These are phyloP conservation scores for Colletotrichum gloeosporioides DNA, from an alignment of 2,329 filamentous ascomycete species.

Conservation along the genomic window DNA sequence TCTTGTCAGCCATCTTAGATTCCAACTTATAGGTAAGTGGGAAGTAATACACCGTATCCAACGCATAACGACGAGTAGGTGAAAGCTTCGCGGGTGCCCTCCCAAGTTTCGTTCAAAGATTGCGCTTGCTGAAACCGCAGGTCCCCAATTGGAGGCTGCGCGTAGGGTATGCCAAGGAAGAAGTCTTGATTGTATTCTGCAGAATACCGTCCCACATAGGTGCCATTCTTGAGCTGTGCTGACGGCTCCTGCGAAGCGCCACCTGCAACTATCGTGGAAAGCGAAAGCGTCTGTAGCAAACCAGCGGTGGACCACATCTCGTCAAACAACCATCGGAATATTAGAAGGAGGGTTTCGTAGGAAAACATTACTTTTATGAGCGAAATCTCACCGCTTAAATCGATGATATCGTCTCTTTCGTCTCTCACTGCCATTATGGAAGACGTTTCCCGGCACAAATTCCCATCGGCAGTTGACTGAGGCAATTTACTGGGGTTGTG, in stretches of 20 bases:
- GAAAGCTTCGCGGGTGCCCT: neutral
- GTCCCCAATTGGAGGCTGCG: neutral
- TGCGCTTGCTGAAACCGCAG: neutral
- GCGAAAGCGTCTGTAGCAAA: neutral
- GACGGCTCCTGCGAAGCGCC: neutral
- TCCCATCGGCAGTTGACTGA: neutral
- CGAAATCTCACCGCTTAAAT: neutral
- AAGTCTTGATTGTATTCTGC: neutral
- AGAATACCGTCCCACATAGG: neutral
- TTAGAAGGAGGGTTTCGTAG: neutral
- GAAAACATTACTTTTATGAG: neutral
- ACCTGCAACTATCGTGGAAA: neutral
- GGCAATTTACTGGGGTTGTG: neutral
- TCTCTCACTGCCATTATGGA: neutral
- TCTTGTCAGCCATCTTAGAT: neutral
- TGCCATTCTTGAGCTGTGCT: neutral
- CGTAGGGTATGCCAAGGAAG: neutral
- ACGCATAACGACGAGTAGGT: neutral
- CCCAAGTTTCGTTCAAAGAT: neutral
- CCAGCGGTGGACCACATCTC: neutral
- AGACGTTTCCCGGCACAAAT: neutral
- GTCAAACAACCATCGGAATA: neutral
- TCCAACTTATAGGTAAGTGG: neutral
- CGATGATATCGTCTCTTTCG: neutral
- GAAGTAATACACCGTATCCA: neutral